These are phyloP conservation scores for Hypoxylon intermedium DNA, from an alignment of 495 filamentous ascomycete species.

Conservation along the genomic window DNA sequence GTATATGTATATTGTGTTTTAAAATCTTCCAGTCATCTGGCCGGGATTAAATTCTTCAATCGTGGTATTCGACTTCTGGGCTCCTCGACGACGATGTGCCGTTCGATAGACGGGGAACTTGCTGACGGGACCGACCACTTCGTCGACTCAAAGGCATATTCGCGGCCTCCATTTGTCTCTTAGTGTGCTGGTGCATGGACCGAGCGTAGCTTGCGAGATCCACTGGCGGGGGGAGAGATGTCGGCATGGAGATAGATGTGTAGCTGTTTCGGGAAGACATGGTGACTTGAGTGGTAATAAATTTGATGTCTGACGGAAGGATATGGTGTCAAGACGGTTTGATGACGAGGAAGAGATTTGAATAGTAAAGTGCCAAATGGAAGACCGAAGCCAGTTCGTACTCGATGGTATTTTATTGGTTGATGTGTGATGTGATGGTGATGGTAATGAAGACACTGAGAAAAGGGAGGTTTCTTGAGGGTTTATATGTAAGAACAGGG, in stretches of 20 bases:
- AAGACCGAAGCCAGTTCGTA: slow-evolving; percentile 17
- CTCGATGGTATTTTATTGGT: background rate
- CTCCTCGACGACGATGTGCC: slow-evolving; percentile 36
- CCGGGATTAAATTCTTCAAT: slow-evolving; percentile 14
- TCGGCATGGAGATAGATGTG: slow-evolving; percentile 42
- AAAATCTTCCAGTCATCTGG: background rate
- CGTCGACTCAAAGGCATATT: slow-evolving; percentile 38
- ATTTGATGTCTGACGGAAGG: background rate
- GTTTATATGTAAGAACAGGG: slow-evolving; percentile 31
- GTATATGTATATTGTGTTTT: slow-evolving; percentile 3
- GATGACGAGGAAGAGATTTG: no score
- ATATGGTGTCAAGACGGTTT: slow-evolving; percentile 23
- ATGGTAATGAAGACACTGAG: slow-evolving; percentile 3
- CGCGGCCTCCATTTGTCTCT: slow-evolving; percentile 58
- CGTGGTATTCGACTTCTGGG: slow-evolving; percentile 34
- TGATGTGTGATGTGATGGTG: no score
- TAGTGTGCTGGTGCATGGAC: slow-evolving; percentile 60
- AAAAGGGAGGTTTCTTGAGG: slow-evolving; percentile 4
- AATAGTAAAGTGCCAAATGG: background rate
- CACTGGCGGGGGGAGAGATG: slow-evolving; percentile 50
- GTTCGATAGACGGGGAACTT: slow-evolving; percentile 44
- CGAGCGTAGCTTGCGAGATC: slow-evolving; percentile 55
- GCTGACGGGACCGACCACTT: slow-evolving; percentile 18
- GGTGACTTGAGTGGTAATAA: slow-evolving; percentile 13
- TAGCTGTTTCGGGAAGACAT: slow-evolving; percentile 48